Conservation (phyloP, 208 protist species). For the Crithidia thermophila region DNA sequence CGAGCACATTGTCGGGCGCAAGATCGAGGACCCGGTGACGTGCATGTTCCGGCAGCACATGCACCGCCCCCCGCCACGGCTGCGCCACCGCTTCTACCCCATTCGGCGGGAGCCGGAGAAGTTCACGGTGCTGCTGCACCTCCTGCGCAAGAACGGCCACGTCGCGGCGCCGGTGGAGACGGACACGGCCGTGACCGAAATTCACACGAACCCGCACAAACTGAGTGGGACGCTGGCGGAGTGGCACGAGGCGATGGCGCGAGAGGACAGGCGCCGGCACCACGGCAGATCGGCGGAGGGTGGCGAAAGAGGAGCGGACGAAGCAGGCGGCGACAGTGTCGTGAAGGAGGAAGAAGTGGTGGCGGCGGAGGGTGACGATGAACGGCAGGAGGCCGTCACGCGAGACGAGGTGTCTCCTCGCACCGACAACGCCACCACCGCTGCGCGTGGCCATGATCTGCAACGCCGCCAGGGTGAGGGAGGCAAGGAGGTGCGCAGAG, state of each 20-base stretch:
- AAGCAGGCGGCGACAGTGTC: neutral
- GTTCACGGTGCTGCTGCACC: slow-evolving; percentile 59
- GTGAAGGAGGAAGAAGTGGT: neutral
- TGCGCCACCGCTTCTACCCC: slow-evolving; percentile 73
- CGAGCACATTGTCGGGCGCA: slow-evolving; percentile 66
- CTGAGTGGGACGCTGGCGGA: slow-evolving; percentile 54
- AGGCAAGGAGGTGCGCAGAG: neutral
- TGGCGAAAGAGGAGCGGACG: neutral
- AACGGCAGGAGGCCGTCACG: too few species aligned
- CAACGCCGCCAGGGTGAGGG: too few species aligned
- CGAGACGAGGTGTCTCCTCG: too few species aligned
- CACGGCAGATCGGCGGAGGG: neutral
- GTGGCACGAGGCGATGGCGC: slow-evolving; percentile 27
- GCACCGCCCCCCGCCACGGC: slow-evolving; percentile 52
- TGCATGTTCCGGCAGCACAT: slow-evolving; percentile 67
- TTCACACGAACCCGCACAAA: slow-evolving; percentile 45
- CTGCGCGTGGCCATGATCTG: too few species aligned
- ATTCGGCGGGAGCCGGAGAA: slow-evolving; percentile 66
- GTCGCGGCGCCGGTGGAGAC: slow-evolving; percentile 42
- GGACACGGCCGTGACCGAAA: slow-evolving; percentile 47
- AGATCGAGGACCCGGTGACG: slow-evolving; percentile 49
- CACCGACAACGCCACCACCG: too few species aligned
- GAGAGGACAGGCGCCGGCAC: neutral
- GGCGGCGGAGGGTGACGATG: too few species aligned
- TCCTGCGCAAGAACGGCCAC: slow-evolving; percentile 72